phyloP scores from a whole-genome alignment of 2,329 filamentous ascomycete species.

The Fusarium phyllophilum region DNA sequence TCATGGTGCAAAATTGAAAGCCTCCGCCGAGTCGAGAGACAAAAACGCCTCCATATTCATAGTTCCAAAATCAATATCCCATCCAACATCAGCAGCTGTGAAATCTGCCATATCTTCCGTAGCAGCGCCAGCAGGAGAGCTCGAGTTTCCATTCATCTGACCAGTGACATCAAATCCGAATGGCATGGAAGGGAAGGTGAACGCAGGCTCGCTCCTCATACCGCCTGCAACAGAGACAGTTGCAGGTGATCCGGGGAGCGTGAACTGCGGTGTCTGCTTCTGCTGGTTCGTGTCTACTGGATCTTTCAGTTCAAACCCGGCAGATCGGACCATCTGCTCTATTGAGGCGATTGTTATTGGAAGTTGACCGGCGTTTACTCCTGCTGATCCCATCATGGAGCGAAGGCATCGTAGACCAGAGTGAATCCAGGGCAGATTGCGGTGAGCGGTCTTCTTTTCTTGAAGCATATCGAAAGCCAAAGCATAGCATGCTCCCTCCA shows the following conservation, averaged over 20 bases:
- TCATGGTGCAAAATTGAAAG: constrained; percentile 40
- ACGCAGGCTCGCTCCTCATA: constrained; percentile 33
- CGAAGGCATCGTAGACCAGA: constrained; percentile 50
- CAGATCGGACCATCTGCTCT: constrained; percentile 46
- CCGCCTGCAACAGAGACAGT: constrained; percentile 8
- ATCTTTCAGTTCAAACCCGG: constrained; percentile 41
- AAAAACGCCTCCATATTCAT: constrained; percentile 49
- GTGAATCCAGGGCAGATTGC: constrained; percentile 55
- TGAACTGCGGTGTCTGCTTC: constrained; percentile 25
- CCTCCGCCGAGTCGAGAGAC: constrained; percentile 45
- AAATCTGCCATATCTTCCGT: constrained; percentile 43
- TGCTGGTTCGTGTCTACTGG: constrained; percentile 30
- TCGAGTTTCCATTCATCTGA: constrained; percentile 31
- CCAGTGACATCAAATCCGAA: constrained; percentile 42
- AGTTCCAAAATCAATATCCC: constrained; percentile 46
- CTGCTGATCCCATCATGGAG: constrained; percentile 45
- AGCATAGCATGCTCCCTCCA: constrained; percentile 54
- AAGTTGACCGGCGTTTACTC: constrained; percentile 32
- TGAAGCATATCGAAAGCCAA: constrained; percentile 57
- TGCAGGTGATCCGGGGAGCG: constrained; percentile 34
- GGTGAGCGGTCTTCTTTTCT: constrained; percentile 48
- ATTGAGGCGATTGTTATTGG: constrained; percentile 42
- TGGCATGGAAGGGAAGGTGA: constrained; percentile 45
- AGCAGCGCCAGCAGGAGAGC: constrained; percentile 24
- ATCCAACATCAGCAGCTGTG: constrained; percentile 44